Base-by-base conservation (phyloP, 306 rosid species). In the Luffa aegyptiaca region DNA sequence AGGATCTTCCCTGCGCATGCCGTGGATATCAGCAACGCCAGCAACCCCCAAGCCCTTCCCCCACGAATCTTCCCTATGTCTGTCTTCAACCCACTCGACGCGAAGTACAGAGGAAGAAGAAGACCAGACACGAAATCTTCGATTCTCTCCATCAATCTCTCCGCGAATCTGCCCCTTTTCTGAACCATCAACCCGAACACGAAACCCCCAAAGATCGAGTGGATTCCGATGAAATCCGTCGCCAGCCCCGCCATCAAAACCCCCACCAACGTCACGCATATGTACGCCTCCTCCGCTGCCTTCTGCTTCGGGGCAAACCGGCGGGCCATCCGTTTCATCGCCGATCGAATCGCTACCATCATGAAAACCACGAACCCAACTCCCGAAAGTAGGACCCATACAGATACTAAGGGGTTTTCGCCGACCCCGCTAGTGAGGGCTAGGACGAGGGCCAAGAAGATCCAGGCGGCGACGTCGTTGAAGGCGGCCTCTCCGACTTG, bases 401-500 rank as follows among this genome's bases (percentile, higher is more conserved):
- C 5, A 0, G 93, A 88, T 0, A 91, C 46, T 8, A 91, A 39
- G 1, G 95, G 91, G 75, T 91, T 90, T 65, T 87, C 88, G 3
- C 49, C 84, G 17, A 5, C 77, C 5, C 84, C 78, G 0, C 92
- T 90, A 4, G 97, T 85, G 0, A 91, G 68, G 1, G 97, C 98
- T 0, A 93, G 87, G 0, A 97, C 98, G 1, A 93, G 81, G 1
- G 98, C 97, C 0, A 93, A 86, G 8, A 93, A 77, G 33, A 93
- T 89, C 98, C 98, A 93, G 0, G 98, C 98, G 0, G 85, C 97
- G 33, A 93, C 83, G 85, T 93, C 98, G 85, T 93, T 93, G 81
- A 93, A 82, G 0, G 95, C 98, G 10, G 87, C 90, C 80, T 90
- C 94, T 0, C 97, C 98, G 0, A 91, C 42, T 0, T 74, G 55